phyloP scores from a whole-genome alignment of 805 yeast species.

The Kodamaea laetipori region DNA sequence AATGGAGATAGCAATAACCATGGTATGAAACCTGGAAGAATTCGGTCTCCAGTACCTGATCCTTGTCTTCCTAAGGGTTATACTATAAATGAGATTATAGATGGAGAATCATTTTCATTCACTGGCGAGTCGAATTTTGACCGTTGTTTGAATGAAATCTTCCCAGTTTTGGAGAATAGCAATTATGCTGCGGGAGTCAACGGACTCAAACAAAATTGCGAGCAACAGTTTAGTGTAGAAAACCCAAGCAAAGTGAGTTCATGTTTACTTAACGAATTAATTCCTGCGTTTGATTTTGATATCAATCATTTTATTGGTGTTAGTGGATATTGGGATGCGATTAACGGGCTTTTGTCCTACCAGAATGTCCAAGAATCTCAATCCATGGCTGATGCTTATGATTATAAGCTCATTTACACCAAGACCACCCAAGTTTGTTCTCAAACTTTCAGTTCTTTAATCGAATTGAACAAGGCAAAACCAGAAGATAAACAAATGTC shows the following conservation, averaged over 20 bases:
- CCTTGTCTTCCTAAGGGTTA: slow-evolving; percentile 61
- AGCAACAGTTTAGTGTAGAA: slow-evolving; percentile 30
- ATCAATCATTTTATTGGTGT: slow-evolving; percentile 62
- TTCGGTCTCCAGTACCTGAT: slow-evolving; percentile 42
- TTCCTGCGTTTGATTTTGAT: slow-evolving; percentile 60
- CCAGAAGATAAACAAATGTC: slow-evolving; percentile 31
- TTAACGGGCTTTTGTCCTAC: slow-evolving; percentile 38
- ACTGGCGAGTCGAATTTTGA: slow-evolving; percentile 56
- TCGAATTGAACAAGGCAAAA: slow-evolving; percentile 33
- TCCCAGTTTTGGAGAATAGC: slow-evolving; percentile 45
- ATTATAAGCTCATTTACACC: slow-evolving; percentile 44
- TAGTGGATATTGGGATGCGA: slow-evolving; percentile 67
- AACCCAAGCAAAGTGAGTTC: slow-evolving; percentile 33
- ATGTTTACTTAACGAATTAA: slow-evolving; percentile 53
- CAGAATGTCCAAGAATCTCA: not conserved
- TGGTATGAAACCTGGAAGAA: slow-evolving; percentile 9
- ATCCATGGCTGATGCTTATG: slow-evolving; percentile 35
- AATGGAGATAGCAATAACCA: slow-evolving; percentile 19
- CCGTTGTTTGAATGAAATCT: slow-evolving; percentile 49
- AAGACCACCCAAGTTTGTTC: slow-evolving; percentile 53
- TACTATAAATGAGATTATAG: slow-evolving; percentile 22
- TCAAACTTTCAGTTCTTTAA: slow-evolving; percentile 38
- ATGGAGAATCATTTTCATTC: slow-evolving; percentile 36
- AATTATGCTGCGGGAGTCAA: slow-evolving; percentile 25
- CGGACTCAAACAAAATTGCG: slow-evolving; percentile 28